Evolutionary conservation across 1,284 basidiomycete species (phyloP), one percentile per base, ranked within the genome.

Genomic region (Pseudozyma flocculosa): DNA sequence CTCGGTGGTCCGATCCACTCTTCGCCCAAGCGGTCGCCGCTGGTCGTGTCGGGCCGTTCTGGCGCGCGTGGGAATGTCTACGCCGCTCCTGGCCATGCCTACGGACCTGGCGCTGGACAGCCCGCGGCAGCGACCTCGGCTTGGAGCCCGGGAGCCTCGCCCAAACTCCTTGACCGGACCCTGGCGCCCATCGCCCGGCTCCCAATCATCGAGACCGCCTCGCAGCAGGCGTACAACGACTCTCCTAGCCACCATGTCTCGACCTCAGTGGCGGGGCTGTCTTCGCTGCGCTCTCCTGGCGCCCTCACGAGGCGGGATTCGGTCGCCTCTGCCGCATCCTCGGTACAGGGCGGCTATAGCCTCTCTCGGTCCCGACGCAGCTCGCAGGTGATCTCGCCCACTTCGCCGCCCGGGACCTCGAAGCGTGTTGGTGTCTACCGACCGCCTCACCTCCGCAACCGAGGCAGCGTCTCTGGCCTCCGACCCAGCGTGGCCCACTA

Each of bases 401-500:
- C 55, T 22, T 62, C 62, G 19, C 51, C 64, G 9, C 46, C 50
- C 40, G 34, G 34, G 19, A 48, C 51, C 11, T 43, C 59, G 1
- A 45, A 50, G 24, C 58, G 64, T 26, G 48, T 56, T 36, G 66
- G 66, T 18, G 57, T 70, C 3, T 72, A 72, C 38, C 52, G 70
- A 17, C 70, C 70, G 13, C 70, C 70, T 14, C 70, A 72, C 24
- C 48, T 72, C 23, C 45, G 70, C 24, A 67, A 64, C 18, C 50
- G 61, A 4, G 61, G 55, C 21, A 62, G 58, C 45, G 43, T 59
- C 3, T 62, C 62, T 3, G 62, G 54, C 7, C 61, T 72, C 24
- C 55, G 59, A 40, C 56, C 70, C 2, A 57, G 53, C 45, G 59
- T 72, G 2, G 68, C 70, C 1, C 70, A 72, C 40, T 72, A 72